Evolutionary conservation across 148 eudicot genomes (phyloP).

Genomic region (Camellia sinensis): DNA sequence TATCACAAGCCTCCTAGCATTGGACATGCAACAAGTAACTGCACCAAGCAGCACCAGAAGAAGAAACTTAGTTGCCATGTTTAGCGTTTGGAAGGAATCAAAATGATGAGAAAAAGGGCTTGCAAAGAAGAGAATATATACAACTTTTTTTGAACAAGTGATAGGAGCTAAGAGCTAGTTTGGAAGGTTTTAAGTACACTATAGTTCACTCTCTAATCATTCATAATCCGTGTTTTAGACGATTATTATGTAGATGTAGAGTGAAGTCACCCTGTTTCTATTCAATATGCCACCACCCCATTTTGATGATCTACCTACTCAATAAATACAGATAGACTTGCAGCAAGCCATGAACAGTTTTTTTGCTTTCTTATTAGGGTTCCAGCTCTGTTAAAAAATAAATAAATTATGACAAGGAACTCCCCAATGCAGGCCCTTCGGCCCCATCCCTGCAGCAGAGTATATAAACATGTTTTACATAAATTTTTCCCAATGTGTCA

Average conservation of each 20-base stretch:
- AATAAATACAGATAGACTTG: background rate
- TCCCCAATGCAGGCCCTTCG: too few species aligned
- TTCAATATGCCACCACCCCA: background rate
- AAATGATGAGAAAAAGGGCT: background rate
- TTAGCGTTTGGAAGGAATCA: background rate
- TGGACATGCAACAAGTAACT: conserved; percentile 25
- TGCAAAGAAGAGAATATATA: background rate
- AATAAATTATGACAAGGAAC: too few species aligned
- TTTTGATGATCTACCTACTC: conserved; percentile 11
- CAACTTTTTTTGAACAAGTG: background rate
- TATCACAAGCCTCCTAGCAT: conserved; percentile 30
- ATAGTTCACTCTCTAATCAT: background rate
- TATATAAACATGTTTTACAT: too few species aligned
- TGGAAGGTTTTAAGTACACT: background rate
- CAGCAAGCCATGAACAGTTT: background rate
- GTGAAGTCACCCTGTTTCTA: background rate
- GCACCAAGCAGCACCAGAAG: conserved; percentile 29
- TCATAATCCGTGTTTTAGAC: background rate
- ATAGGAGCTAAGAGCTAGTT: background rate
- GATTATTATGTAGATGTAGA: background rate
- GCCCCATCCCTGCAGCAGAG: too few species aligned
- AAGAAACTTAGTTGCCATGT: conserved; percentile 21
- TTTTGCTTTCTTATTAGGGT: background rate
- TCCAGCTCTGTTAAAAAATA: too few species aligned
- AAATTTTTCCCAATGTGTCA: too few species aligned